Evolutionary conservation across 768 basidiomycete species (phyloP).

Genomic region (Amyloporia xantha): DNA sequence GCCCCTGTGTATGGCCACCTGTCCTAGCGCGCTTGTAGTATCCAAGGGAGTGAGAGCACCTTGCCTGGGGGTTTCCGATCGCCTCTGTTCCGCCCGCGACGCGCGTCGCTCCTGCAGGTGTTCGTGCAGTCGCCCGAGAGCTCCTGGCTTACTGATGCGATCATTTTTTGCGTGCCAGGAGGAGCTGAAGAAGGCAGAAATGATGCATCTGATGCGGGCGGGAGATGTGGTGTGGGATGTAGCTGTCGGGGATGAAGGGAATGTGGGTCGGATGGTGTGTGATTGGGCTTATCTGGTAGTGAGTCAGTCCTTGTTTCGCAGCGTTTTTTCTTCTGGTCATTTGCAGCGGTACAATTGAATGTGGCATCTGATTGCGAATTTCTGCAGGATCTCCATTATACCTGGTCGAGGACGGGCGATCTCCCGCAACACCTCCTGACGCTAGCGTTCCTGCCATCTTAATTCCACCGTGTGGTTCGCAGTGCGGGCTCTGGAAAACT

Average conservation of each 20-base stretch:
- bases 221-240: conserved; percentile 87
- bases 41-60: not conserved
- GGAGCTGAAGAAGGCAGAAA: conserved; percentile 66
- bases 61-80: conserved; percentile 44
- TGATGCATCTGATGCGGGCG: conserved; percentile 53
- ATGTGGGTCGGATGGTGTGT: conserved; percentile 79
- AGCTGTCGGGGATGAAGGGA: conserved; percentile 81
- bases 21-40: conserved; percentile 4
- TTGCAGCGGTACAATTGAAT: not conserved
- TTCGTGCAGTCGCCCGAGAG: conserved; percentile 86
- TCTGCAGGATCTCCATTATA: conserved; percentile 87
- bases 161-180: conserved; percentile 80
- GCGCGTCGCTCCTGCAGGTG: conserved; percentile 72
- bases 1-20: conserved; percentile 1
- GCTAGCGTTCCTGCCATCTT: conserved; percentile 78
- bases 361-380: not conserved
- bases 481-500: conserved; percentile 32
- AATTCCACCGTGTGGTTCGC: conserved; percentile 82
- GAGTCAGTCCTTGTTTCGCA: conserved; percentile 31
- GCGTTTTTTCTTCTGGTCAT: not conserved
- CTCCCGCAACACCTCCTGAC: conserved; percentile 75
- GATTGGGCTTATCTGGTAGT: conserved; percentile 87
- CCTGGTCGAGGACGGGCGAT: conserved; percentile 69
- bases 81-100: conserved; percentile 61
- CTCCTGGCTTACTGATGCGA: conserved; percentile 78